phyloP scores from a whole-genome alignment of 2,329 filamentous ascomycete species.

The Ascochyta clinopodiicola region DNA sequence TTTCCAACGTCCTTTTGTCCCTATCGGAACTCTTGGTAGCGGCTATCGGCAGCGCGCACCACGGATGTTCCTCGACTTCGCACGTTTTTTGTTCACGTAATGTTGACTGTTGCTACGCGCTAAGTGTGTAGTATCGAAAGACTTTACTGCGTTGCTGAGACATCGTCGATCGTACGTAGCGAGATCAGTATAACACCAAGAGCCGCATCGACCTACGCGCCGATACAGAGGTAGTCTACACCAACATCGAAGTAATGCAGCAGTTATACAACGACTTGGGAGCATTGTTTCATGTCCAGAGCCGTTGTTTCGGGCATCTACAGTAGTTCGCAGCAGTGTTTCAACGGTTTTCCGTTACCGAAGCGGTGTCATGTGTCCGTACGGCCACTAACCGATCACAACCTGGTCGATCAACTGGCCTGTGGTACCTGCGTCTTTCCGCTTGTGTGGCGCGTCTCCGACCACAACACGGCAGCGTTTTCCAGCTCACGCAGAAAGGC shows the following conservation, averaged over 20 bases:
- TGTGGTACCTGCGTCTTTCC: constrained; percentile 38
- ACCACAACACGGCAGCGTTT: constrained; percentile 11
- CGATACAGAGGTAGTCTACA: background rate
- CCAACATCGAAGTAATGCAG: constrained; percentile 5
- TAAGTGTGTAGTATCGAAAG: background rate
- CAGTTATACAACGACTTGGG: constrained; percentile 8
- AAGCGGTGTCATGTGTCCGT: constrained; percentile 25
- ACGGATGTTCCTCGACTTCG: constrained; percentile 18
- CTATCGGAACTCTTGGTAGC: constrained; percentile 33
- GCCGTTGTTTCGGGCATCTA: constrained; percentile 35
- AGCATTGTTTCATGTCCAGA: constrained; percentile 7
- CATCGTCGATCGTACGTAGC: background rate
- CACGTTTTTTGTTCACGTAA: constrained; percentile 2
- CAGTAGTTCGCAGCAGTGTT: constrained; percentile 34
- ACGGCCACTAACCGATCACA: constrained; percentile 30
- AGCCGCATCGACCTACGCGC: background rate
- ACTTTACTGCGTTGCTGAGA: background rate
- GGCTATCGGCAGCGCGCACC: constrained; percentile 34
- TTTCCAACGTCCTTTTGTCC: constrained; percentile 39
- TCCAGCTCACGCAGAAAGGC: constrained; percentile 9
- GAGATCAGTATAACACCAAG: background rate
- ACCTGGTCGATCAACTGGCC: constrained; percentile 25
- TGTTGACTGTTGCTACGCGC: background rate
- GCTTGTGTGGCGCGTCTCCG: constrained; percentile 21
- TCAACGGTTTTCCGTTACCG: constrained; percentile 29